phyloP scores from a whole-genome alignment of 805 yeast genomes.

The Kuraishia borneana region DNA sequence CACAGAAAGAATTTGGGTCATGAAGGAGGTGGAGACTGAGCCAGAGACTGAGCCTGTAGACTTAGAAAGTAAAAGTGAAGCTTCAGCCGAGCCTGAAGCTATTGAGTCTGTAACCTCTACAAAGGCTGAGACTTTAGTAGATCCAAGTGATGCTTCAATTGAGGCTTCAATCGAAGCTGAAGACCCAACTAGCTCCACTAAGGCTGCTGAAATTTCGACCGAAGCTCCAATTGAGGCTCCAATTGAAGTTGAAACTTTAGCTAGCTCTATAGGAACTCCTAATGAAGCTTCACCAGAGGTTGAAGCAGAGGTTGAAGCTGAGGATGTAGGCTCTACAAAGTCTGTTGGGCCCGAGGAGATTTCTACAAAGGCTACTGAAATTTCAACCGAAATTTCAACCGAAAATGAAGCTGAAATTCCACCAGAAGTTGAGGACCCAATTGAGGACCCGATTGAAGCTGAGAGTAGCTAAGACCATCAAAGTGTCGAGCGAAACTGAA shows the following conservation, averaged over 20 bases:
- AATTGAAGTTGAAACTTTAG: neutral
- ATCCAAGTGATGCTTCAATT: neutral
- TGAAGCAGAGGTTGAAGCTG: no score
- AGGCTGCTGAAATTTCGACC: neutral
- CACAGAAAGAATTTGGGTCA: no score
- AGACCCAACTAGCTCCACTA: neutral
- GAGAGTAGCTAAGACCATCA: no score
- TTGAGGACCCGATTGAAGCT: no score
- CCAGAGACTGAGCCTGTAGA: neutral
- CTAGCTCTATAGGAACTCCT: neutral
- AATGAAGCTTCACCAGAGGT: no score
- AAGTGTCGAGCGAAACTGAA: no score
- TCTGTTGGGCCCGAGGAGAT: no score
- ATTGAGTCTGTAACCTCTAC: neutral
- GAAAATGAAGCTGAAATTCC: no score
- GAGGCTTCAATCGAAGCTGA: neutral
- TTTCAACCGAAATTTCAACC: no score
- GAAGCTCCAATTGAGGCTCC: neutral
- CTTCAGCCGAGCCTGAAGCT: neutral
- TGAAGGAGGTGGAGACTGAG: neutral
- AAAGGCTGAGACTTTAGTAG: neutral
- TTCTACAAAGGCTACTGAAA: no score
- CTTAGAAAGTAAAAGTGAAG: neutral
- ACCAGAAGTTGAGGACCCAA: no score
- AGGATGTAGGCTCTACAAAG: no score